A percentile compares a stretch with the other conserved stretches of the same genome.
Evolutionary conservation across 306 rosid species (phyloP).

Genomic region (Arachis hypogaea): DNA sequence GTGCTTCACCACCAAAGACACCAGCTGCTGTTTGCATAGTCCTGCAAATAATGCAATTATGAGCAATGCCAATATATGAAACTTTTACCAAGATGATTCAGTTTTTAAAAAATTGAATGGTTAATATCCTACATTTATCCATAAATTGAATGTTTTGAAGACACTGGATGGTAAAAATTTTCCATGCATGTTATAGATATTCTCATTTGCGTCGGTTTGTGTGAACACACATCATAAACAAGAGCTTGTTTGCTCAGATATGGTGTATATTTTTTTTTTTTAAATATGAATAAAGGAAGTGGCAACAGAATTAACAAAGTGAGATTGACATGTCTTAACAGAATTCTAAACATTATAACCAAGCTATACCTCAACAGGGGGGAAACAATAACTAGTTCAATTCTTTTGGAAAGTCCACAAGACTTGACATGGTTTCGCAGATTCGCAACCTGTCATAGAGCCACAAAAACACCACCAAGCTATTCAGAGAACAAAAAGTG

Average conservation of each 20-base stretch:
- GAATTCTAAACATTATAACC: constrained; percentile 20
- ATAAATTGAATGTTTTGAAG: neutral
- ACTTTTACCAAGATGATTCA: neutral
- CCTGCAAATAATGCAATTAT: constrained; percentile 51
- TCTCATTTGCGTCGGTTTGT: neutral
- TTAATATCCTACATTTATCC: too few species aligned
- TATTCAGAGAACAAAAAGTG: constrained; percentile 3
- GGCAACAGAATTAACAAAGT: neutral
- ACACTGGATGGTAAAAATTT: neutral
- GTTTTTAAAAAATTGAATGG: too few species aligned
- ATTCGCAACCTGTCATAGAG: constrained; percentile 64
- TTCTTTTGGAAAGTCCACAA: constrained; percentile 56
- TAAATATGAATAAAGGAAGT: neutral
- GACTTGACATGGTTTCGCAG: constrained; percentile 71
- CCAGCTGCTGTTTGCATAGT: constrained; percentile 98
- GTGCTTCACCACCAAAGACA: constrained; percentile 74
- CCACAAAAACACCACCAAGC: constrained; percentile 14
- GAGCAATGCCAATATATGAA: constrained; percentile 25
- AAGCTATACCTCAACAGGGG: constrained; percentile 76
- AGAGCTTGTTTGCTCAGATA: neutral
- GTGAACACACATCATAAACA: neutral
- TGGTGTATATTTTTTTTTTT: neutral
- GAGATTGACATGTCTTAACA: constrained; percentile 2
- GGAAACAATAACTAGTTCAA: constrained; percentile 75
- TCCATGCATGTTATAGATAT: neutral